These are phyloP conservation scores for Apiotrichum laibachii DNA, from an alignment of 1,284 basidiomycete genomes.

Conservation along the genomic window DNA sequence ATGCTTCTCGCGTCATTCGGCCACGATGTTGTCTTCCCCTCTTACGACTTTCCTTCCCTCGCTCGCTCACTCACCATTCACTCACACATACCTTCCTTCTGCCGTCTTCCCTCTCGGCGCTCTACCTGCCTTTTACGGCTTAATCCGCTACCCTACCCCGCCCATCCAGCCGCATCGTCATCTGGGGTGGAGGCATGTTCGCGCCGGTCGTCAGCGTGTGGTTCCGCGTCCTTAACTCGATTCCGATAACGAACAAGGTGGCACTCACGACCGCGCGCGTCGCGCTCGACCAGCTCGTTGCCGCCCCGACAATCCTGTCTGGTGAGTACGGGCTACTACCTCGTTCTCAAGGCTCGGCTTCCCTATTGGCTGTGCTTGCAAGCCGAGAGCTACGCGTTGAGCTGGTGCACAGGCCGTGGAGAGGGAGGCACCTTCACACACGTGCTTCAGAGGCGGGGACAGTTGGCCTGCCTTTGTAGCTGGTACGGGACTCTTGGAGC, in stretches of 20 bases:
- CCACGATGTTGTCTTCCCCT: background rate
- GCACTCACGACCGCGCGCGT: conserved; percentile 42
- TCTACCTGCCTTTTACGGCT: background rate
- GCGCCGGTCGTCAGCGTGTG: conserved; percentile 50
- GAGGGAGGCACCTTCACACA: no score
- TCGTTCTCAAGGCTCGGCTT: no score
- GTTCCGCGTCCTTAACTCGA: conserved; percentile 44
- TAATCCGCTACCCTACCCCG: background rate
- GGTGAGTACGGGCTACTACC: conserved; percentile 31
- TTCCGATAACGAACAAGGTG: conserved; percentile 42
- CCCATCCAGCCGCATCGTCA: conserved; percentile 44
- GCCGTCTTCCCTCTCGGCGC: background rate
- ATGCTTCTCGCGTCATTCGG: background rate
- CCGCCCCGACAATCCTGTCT: conserved; percentile 49
- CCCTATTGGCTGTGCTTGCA: no score
- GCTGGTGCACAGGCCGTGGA: no score
- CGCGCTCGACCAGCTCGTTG: conserved; percentile 52
- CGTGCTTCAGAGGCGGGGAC: no score
- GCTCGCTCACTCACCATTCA: background rate
- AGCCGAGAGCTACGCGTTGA: no score
- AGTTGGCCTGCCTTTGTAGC: no score
- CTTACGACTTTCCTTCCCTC: background rate
- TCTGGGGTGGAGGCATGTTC: conserved; percentile 52
- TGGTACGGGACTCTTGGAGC: background rate
- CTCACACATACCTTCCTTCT: background rate